Percentiles rank a stretch among this genome's conserved stretches.
These are phyloP conservation scores for Penicillium sp. DNA, from an alignment of 2,329 filamentous ascomycete genomes.

Conservation along the genomic window DNA sequence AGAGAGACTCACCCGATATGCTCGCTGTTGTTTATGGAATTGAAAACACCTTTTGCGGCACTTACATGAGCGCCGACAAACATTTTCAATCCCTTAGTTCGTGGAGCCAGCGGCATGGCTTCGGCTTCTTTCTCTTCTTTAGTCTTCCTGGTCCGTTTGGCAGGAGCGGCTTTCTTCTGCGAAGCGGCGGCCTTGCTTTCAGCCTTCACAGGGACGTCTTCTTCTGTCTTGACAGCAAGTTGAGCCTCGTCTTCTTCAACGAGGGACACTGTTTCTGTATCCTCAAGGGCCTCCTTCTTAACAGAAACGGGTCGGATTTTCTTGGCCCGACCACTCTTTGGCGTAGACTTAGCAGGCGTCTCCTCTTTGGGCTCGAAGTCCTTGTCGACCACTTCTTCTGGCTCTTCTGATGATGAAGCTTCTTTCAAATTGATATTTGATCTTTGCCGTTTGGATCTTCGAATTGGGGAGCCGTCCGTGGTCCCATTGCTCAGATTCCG, in stretches of 20 bases:
- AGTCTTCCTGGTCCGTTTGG: slow-evolving; percentile 53
- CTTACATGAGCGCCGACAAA: slow-evolving; percentile 92
- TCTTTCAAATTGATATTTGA: slow-evolving; percentile 21
- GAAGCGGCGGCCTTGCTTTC: slow-evolving; percentile 37
- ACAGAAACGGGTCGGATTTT: slow-evolving; percentile 7
- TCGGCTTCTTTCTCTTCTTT: slow-evolving; percentile 55
- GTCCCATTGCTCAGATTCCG: slow-evolving; percentile 27
- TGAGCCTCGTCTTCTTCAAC: background rate
- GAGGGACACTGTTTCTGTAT: background rate
- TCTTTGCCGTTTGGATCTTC: slow-evolving; percentile 32
- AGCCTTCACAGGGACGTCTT: slow-evolving; percentile 11
- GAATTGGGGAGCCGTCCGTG: slow-evolving; percentile 23
- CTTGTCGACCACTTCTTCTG: slow-evolving; percentile 18
- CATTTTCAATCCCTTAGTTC: slow-evolving; percentile 72
- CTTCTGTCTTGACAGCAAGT: slow-evolving; percentile 3
- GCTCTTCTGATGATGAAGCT: slow-evolving; percentile 13
- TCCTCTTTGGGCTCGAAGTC: slow-evolving; percentile 6
- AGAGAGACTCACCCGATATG: slow-evolving; percentile 61
- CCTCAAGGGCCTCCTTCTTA: slow-evolving; percentile 16
- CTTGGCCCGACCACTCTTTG: slow-evolving; percentile 12
- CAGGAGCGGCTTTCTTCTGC: slow-evolving; percentile 47
- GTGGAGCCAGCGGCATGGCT: slow-evolving; percentile 62
- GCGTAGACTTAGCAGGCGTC: background rate
- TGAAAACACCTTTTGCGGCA: slow-evolving; percentile 89
- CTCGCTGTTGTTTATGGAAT: slow-evolving; percentile 73